Percentiles rank a stretch among this genome's conserved stretches.
These are phyloP conservation scores for Penicillium digitatum DNA, from an alignment of 2,329 filamentous ascomycete species.

Conservation along the genomic window DNA sequence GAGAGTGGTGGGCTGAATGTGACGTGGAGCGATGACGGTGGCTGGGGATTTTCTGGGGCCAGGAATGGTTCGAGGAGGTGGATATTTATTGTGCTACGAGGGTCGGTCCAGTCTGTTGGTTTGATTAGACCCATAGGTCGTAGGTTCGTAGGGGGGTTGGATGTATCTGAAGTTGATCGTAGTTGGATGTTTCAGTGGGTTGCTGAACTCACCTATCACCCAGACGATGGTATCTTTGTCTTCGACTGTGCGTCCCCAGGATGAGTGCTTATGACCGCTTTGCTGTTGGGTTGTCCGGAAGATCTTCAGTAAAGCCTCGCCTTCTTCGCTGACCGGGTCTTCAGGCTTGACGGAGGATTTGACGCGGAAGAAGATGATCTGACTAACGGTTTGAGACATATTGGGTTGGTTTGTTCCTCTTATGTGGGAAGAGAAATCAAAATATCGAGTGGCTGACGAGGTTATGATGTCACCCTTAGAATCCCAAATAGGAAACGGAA, in stretches of 20 bases:
- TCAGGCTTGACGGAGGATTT: conserved; percentile 39
- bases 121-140: background rate
- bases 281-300: conserved; percentile 31
- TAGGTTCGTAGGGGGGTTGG: background rate
- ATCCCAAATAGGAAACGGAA: background rate
- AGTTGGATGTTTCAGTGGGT: no score
- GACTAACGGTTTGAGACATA: conserved; percentile 29
- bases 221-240: conserved; percentile 37
- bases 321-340: conserved; percentile 33
- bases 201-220: conserved; percentile 32
- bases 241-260: conserved; percentile 38
- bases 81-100: conserved; percentile 23
- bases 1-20: conserved; percentile 30
- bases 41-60: conserved; percentile 16
- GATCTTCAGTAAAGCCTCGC: conserved; percentile 27
- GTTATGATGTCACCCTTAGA: background rate
- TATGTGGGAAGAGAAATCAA: background rate
- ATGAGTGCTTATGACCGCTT: conserved; percentile 33
- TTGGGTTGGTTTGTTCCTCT: background rate
- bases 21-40: conserved; percentile 26
- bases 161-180: background rate
- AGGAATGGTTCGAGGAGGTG: conserved; percentile 25
- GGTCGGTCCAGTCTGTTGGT: conserved; percentile 33
- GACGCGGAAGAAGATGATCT: conserved; percentile 39
- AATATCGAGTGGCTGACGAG: background rate